Base-by-base conservation (phyloP, 345 rosid genomes). In the Citrus hindsii region DNA sequence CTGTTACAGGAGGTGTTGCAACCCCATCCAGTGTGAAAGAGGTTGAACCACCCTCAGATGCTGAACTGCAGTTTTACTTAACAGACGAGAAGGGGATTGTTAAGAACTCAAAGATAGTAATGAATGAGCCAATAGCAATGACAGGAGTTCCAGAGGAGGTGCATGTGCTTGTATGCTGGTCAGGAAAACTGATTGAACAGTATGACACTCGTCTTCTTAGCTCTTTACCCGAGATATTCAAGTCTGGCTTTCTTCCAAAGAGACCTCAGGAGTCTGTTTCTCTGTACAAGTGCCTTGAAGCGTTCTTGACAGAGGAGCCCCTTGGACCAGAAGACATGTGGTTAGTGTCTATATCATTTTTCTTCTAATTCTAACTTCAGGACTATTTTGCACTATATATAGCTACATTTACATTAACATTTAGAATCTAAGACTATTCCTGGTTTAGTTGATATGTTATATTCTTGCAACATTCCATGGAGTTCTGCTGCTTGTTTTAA, bases 281-380 rank as follows among this genome's bases (percentile, higher is more conserved):
- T 66, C 86, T 94, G 74, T 93, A 92, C 84, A 94, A 88, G 76
- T 94, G 98, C 85, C 98, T 94, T 68, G 97, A 94, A 90, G 96
- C 99, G 76, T 97, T 97, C 92, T 84, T 97, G 82, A 94, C 80
- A 60, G 98, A 92, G 85, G 98, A 97, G 88, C 99, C 98, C 25
- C 97, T 97, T 84, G 99, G 99, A 80, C 99, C 98, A 37, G 98
- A 97, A 82, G 99, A 97, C 84, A 97, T 94, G 99, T 94, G 98
- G 99, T 97, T 60, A 90, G 97, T 89, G 67, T 73, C 69, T 75
- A 62, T 28, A 21, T 78, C n/a, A 71, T 53, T 59, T 7, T n/a
- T 24, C 64, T 81, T 63, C 25, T 14, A 69, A 35, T 35, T 76
- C 40, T 74, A 56, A 62, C 80, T 59, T 79, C 61, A 38, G 67